These are phyloP conservation scores for Coemansia sp. DNA, from an alignment of 192 early-diverging fungal species.

Conservation along the genomic window DNA sequence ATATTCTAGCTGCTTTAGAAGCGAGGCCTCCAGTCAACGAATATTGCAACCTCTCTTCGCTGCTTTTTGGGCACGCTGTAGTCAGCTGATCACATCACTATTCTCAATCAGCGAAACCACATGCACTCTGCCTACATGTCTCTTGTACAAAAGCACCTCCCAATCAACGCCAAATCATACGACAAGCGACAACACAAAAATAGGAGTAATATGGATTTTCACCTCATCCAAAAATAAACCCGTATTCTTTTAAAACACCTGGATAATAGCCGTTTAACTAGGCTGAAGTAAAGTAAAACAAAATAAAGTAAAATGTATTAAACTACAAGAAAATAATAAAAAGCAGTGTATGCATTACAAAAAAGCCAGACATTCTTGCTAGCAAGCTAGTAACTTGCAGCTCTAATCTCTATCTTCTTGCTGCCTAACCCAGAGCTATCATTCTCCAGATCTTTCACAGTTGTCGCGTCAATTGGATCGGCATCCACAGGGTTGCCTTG, in stretches of 20 bases:
- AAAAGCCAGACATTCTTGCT: not conserved
- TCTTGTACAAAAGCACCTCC: not conserved
- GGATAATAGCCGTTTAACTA: not conserved
- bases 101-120: not conserved
- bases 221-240: too few relatives aligned
- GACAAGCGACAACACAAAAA: too few relatives aligned
- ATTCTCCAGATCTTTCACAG: too few relatives aligned
- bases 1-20: not conserved
- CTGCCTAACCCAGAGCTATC: too few relatives aligned
- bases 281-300: not conserved
- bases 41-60: not conserved
- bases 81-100: not conserved
- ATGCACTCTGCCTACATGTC: not conserved
- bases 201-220: too few relatives aligned
- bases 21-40: not conserved
- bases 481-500: not conserved
- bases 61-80: not conserved
- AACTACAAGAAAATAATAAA: not conserved
- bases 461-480: not conserved
- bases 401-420: too few relatives aligned
- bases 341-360: not conserved
- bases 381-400: not conserved
- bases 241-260: not conserved
- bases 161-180: not conserved
- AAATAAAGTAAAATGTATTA: not conserved